Evolutionary conservation across 495 filamentous ascomycete genomes (phyloP), one percentile per base, ranked within the genome.

Genomic region (Daldinia decipiens): DNA sequence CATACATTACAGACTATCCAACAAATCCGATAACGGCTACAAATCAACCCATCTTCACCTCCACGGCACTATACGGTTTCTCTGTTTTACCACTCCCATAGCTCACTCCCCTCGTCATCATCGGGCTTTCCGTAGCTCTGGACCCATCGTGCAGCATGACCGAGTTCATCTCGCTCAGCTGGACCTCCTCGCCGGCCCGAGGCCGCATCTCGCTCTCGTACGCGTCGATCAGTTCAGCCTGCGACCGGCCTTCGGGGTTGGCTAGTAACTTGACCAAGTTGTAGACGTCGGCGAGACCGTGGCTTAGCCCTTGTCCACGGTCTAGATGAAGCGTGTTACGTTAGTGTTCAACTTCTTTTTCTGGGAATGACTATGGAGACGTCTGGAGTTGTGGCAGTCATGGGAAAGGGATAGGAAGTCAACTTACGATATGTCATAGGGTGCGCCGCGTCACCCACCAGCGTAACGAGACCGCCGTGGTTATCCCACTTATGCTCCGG

Each of bases 391-490:
- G 52, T 55, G 6, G 4, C 8, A 17, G 13, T 17, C 15, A 12
- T 31, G 7, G 17, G 34, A 55, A 36, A 15, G 53, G 53, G 17
- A 36, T 13, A 36, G 2, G 8, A 31, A 17, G 55, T 40, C 5
- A 8, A 83, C 83, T 78, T 81, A 87, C 85, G 83, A 58, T 80
- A 79, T 1, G 85, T 81, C 87, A 89, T 88, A 0, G 85, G 82
- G 74, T 90, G 87, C 3, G 84, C 85, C 1, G 87, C 86, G 74
- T 90, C 87, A 1, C 87, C 86, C 0, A 81, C 84, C 39, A 88
- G 63, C 15, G 85, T 87, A 0, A 87, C 78, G 12, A 80, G 72
- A 1, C 87, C 87, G 1, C 70, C 77, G 1, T 67, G 75, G 43
- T 81, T 88, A 70, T 88, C 79, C 81, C 82, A 88, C 1, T 66